These are phyloP conservation scores for Rhodamnia rubescens DNA, from an alignment of 345 rosid species.

Conservation along the genomic window DNA sequence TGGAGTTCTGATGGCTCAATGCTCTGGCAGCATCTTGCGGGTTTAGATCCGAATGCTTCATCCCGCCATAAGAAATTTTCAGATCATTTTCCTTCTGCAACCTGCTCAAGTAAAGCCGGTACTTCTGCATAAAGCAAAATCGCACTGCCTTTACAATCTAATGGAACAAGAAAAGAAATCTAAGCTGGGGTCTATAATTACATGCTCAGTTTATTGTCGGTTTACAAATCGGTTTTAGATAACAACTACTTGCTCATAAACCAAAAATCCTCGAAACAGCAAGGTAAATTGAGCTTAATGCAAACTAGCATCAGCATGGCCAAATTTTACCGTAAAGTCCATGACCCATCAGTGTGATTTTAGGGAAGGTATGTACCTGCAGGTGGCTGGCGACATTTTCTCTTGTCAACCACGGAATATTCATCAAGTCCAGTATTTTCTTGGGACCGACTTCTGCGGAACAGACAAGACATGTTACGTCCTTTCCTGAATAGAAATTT, in stretches of 20 bases:
- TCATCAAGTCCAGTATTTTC: conserved; percentile 93
- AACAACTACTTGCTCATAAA: not conserved
- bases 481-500: not conserved
- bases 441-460: conserved; percentile 88
- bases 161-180: not conserved
- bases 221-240: too few species aligned
- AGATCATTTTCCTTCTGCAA: conserved; percentile 60
- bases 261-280: not conserved
- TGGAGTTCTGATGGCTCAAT: conserved; percentile 28
- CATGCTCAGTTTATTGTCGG: not conserved
- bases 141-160: not conserved
- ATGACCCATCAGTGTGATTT: not conserved
- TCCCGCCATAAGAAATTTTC: conserved; percentile 31
- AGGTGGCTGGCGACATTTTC: conserved; percentile 97
- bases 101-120: conserved; percentile 85
- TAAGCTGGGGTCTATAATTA: not conserved
- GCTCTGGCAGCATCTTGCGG: conserved; percentile 27
- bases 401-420: conserved; percentile 87
- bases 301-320: not conserved
- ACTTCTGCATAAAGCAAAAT: conserved; percentile 50
- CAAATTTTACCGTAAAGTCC: not conserved
- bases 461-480: not conserved
- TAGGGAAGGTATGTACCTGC: conserved; percentile 40
- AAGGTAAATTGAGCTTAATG: not conserved
- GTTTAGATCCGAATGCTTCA: conserved; percentile 46